A percentile compares a stretch with the other conserved stretches of the same genome.
Conservation (phyloP, 2,329 filamentous ascomycete genomes). For the Xylaria sp. region DNA sequence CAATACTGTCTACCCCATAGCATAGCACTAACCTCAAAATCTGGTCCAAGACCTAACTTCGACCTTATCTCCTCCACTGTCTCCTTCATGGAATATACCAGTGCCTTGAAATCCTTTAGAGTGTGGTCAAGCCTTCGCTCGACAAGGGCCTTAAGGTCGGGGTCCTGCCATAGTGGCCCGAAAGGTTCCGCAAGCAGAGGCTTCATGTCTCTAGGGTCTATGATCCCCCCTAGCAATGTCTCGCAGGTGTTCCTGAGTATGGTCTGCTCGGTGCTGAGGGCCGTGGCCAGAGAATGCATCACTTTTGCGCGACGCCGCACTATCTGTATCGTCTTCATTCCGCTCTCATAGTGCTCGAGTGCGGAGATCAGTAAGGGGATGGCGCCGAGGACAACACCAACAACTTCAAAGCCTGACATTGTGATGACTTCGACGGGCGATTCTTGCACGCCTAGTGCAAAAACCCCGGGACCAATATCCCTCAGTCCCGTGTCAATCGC, state of each 20-base stretch:
- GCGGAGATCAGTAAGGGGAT: conserved; percentile 41
- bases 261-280: conserved; percentile 43
- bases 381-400: conserved; percentile 42
- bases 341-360: conserved; percentile 41
- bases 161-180: conserved; percentile 45
- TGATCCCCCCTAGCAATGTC: conserved; percentile 45
- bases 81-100: conserved; percentile 39
- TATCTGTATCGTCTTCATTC: conserved; percentile 35
- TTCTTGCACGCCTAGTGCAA: not conserved
- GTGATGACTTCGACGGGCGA: not conserved
- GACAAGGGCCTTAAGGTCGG: conserved; percentile 38
- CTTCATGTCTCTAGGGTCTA: conserved; percentile 42
- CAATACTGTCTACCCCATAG: not conserved
- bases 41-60: conserved; percentile 21
- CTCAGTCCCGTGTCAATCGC: no score
- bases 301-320: conserved; percentile 41
- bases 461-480: no score
- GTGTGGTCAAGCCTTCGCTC: conserved; percentile 39
- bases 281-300: conserved; percentile 39
- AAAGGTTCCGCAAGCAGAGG: conserved; percentile 47
- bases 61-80: conserved; percentile 40
- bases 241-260: conserved; percentile 49
- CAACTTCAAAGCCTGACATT: conserved; percentile 44
- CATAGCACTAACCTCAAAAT: conserved; percentile 29
- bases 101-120: conserved; percentile 42